Base-by-base conservation (phyloP, 2,329 filamentous ascomycete genomes). In the Pestalotiopsis sp. region DNA sequence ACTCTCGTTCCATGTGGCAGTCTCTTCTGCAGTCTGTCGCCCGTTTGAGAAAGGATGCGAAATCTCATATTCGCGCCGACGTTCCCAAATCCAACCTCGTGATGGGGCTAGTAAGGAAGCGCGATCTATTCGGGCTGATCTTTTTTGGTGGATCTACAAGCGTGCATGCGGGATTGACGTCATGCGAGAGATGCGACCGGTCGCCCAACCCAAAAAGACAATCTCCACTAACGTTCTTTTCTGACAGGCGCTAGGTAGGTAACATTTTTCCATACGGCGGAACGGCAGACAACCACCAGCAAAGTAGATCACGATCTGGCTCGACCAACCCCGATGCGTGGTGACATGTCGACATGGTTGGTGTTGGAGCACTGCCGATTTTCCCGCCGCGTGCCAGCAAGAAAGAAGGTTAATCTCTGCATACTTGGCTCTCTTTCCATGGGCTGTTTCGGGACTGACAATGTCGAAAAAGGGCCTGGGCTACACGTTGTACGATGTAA, bases 91-190 rank as follows among this genome's bases (percentile, higher is more conserved):
- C 20, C 20, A 38, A 38, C 23, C 45, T 57, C 52, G 52, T 39
- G 31, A 58, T 66, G 14, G 41, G 12, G 14, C 20, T 58, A 20
- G 17, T 20, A 20, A 20, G 9, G 13, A 5, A 27, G n/a, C 27
- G 14, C 45, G 45, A 31, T 36, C 31, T 36, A 36, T n/a, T 58
- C 20, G 17, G 52, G 23, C n/a, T 27, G 11, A 36, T 27, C 27
- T 49, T n/a, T 45, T 23, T 13, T 25, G 23, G 23, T 23, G 17
- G 49, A 66, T 66, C 63, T 66, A 38, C 63, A 49, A 23, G 7
- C n/a, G 17, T 45, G 63, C 63, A 66, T 56, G 20, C 25, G 49
- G 49, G 14, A 56, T 66, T 66, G 63, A 66, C 63, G 63, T 66
- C 63, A 66, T 49, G 27, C 20, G 11, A 12, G 12, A 38, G 13